Evolutionary conservation across 768 basidiomycete species (phyloP).

Genomic region (Candolleomyces aberdarensis): DNA sequence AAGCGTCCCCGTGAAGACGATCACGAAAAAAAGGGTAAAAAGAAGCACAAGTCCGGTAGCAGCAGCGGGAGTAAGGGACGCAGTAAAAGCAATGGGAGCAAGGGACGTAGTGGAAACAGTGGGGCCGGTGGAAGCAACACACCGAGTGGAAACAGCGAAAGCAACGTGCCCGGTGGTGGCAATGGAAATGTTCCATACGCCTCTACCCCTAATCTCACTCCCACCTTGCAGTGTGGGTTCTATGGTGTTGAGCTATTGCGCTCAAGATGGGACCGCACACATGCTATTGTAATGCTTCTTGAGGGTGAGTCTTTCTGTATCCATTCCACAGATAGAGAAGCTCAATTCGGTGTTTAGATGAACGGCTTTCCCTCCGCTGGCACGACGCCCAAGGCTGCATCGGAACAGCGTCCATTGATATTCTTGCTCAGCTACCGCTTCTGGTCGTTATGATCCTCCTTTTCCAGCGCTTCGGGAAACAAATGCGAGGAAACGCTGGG

Average conservation of each 20-base stretch:
- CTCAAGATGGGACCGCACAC: background rate
- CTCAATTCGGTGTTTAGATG: background rate
- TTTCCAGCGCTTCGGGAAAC: background rate
- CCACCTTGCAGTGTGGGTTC: background rate
- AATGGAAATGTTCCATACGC: too few relatives aligned
- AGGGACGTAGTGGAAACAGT: too few relatives aligned
- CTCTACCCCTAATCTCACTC: background rate
- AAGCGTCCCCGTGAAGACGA: too few relatives aligned
- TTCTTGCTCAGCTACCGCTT: background rate
- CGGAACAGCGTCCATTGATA: background rate
- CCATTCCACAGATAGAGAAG: background rate
- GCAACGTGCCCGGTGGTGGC: too few relatives aligned
- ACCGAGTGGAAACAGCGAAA: too few relatives aligned
- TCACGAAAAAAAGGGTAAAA: too few relatives aligned
- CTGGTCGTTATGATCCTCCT: background rate
- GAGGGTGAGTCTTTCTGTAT: background rate
- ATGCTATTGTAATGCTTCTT: background rate
- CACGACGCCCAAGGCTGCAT: constrained; percentile 2
- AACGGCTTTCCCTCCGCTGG: background rate
- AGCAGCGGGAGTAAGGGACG: too few relatives aligned
- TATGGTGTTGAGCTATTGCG: background rate
- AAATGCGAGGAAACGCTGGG: background rate
- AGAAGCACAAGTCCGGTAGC: too few relatives aligned
- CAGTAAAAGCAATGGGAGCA: too few relatives aligned
- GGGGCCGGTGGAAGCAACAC: too few relatives aligned